Base-by-base conservation (phyloP, 768 basidiomycete species). In the Mycena olivaceomarginata region DNA sequence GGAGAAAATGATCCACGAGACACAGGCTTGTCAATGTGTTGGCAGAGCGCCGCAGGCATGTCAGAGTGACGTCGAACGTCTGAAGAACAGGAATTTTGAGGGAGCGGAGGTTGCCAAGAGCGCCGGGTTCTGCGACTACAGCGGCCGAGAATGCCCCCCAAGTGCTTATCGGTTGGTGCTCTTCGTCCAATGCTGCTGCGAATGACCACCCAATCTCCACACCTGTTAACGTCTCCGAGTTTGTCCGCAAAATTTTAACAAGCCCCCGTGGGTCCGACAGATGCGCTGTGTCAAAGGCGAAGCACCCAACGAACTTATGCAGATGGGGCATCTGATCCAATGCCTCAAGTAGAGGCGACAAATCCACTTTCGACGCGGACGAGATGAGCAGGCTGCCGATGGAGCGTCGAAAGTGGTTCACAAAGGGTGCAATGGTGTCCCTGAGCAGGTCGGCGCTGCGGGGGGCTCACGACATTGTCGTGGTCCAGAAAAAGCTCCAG, bases 401-500 rank as follows among this genome's bases (percentile, higher is more conserved):
- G 2, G 82, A 79, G 18, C 72, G 62, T 9, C 81, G 74, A 13
- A 84, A 83, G 48, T 78, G 81, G 16, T 81, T 80, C 25, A 88
- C 81, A 77, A 87, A 86, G 6, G 87, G 85, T 7, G 84, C 78
- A 16, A 87, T 80, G 6, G 77, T 75, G 2, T 78, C 65, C 40
- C 83, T 65, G 9, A 85, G 81, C 45, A 83, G 73, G 40, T 25
- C 76, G 43, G 40, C 75, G 51, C 56, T 81, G 18, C 41, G 22
- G 67, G 67, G 63, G 39, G 46, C 18, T 31, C 12, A 22, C 60
- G 40, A 5, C 46, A 39, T 12, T 31, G 59, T 74, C 78, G 67
- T 85, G 86, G 60, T 88, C 87, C 56, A 87, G 85, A 62, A 82
- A 75, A 5, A 88, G 79, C 41, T 85, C 82, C 31, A 88, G 67